These are phyloP conservation scores for Citrus hindsii DNA, from an alignment of 345 rosid species.

Conservation along the genomic window DNA sequence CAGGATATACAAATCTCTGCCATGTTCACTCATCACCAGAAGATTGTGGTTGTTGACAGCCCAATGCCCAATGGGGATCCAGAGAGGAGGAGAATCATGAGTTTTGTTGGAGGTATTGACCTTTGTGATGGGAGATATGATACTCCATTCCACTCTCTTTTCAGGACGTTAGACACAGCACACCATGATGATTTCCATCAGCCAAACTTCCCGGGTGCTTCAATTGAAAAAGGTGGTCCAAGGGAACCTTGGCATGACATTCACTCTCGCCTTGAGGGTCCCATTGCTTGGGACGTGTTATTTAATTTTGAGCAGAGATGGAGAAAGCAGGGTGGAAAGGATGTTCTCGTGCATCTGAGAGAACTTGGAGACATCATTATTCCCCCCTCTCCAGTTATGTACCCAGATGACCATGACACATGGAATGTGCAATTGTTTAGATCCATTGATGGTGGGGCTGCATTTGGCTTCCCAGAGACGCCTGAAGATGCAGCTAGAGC, in stretches of 20 bases:
- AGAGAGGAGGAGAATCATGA: conserved; percentile 72
- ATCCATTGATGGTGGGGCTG: conserved; percentile 98
- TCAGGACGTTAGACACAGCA: conserved; percentile 88
- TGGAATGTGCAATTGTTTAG: conserved; percentile 96
- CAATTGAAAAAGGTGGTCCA: conserved; percentile 96
- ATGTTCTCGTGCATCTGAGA: conserved; percentile 69
- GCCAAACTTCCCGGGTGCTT: conserved; percentile 75
- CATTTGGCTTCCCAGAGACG: conserved; percentile 91
- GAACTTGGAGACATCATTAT: conserved; percentile 72
- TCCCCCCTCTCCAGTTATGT: conserved; percentile 86
- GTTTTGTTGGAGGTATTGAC: conserved; percentile 96
- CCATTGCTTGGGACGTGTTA: conserved; percentile 95
- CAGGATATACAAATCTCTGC: conserved; percentile 85
- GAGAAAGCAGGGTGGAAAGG: conserved; percentile 92
- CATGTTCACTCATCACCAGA: conserved; percentile 99
- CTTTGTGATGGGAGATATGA: conserved; percentile 98
- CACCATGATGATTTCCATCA: conserved; percentile 99
- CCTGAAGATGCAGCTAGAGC: conserved; percentile 96
- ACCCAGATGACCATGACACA: conserved; percentile 70
- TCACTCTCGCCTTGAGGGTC: conserved; percentile 95
- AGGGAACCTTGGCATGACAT: conserved; percentile 99
- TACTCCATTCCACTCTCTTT: conserved; percentile 87
- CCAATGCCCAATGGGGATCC: conserved; percentile 65
- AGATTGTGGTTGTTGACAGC: conserved; percentile 89
- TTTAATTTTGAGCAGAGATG: conserved; percentile 96